phyloP scores from a whole-genome alignment of 257 asterid species.

The Parsonsia alboflavescens region DNA sequence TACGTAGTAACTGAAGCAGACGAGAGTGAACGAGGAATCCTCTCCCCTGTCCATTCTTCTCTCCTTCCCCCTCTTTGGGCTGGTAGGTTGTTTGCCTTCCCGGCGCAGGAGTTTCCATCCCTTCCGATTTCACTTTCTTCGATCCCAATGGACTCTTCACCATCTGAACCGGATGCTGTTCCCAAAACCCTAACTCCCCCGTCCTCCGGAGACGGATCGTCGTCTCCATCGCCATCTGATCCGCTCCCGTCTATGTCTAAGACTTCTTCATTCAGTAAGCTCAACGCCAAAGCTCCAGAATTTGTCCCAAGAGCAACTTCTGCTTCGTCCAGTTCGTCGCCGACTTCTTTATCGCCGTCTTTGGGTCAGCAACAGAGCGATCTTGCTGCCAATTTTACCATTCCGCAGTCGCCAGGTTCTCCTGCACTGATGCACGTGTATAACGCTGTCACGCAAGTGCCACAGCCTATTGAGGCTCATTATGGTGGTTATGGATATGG shows the following conservation, averaged over 20 bases:
- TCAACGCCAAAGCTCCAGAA: constrained; percentile 78
- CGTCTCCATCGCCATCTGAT: constrained; percentile 13
- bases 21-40: constrained; percentile 5
- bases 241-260: constrained; percentile 14
- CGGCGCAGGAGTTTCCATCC: not conserved
- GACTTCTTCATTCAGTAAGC: constrained; percentile 34
- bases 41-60: not conserved
- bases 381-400: constrained; percentile 14
- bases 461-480: constrained; percentile 1
- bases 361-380: constrained; percentile 14
- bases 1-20: not conserved
- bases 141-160: constrained; percentile 14
- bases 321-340: constrained; percentile 14
- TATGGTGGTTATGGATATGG: not conserved
- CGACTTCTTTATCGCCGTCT: constrained; percentile 25
- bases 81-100: not conserved
- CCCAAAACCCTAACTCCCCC: constrained; percentile 11
- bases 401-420: constrained; percentile 11
- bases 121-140: not conserved
- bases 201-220: not conserved
- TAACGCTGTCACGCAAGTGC: not conserved
- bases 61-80: not conserved
- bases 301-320: constrained; percentile 56
- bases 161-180: constrained; percentile 1
- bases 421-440: constrained; percentile 16